Percentiles rank a stretch among this genome's conserved stretches.
Evolutionary conservation across 495 filamentous ascomycete genomes (phyloP).

Genomic region (Penicillium samsonianum): DNA sequence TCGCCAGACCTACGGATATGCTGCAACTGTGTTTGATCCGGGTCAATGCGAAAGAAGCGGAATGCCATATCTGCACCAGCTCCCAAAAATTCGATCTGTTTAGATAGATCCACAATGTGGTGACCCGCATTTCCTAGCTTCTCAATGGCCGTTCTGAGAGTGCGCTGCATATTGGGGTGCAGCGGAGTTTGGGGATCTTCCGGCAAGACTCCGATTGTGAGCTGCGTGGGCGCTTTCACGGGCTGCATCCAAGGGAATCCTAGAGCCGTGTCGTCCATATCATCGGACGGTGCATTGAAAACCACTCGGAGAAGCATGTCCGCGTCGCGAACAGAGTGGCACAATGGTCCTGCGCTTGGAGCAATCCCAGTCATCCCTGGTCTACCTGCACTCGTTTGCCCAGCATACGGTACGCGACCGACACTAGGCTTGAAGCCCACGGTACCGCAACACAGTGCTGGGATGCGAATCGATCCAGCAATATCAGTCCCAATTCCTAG

Average conservation of each 20-base stretch:
- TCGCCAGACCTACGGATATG: background rate
- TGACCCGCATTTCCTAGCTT: background rate
- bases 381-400: constrained; percentile 18
- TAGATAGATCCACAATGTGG: background rate
- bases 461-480: constrained; percentile 61
- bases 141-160: background rate
- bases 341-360: constrained; percentile 52
- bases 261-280: constrained; percentile 20
- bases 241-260: constrained; percentile 21
- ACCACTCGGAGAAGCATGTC: background rate
- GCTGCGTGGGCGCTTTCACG: background rate
- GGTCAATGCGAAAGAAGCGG: background rate
- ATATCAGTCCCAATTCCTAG: constrained; percentile 69
- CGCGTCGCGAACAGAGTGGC: constrained; percentile 52
- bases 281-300: background rate
- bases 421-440: constrained; percentile 59
- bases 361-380: constrained; percentile 12
- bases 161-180: background rate
- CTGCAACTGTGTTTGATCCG: background rate
- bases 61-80: background rate
- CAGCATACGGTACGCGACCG: constrained; percentile 50
- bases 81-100: background rate
- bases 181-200: background rate
- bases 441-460: constrained; percentile 63
- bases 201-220: background rate